A percentile compares a stretch with the other conserved stretches of the same genome.
These are phyloP conservation scores for Ceratocystis cacaofunesta DNA, from an alignment of 2,329 filamentous ascomycete genomes.

Conservation along the genomic window DNA sequence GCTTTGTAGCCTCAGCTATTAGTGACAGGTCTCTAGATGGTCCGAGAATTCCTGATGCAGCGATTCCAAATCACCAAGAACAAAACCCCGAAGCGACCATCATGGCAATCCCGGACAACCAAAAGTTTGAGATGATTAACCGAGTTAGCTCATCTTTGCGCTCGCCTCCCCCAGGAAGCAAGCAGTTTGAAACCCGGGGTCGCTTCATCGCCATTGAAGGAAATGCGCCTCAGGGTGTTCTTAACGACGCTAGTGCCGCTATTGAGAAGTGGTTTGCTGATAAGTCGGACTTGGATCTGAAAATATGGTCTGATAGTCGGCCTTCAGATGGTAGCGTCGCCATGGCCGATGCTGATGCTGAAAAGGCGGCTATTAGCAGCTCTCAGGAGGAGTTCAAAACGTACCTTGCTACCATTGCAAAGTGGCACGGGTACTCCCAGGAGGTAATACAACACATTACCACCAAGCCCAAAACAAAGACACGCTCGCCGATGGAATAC, in stretches of 20 bases:
- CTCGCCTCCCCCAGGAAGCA: conserved; percentile 24
- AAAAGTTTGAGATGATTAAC: conserved; percentile 62
- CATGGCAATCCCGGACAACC: conserved; percentile 57
- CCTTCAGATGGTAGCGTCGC: neutral
- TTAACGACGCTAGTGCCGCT: conserved; percentile 43
- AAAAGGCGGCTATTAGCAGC: conserved; percentile 5
- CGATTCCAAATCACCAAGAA: neutral
- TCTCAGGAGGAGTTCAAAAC: conserved; percentile 27
- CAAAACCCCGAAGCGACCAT: conserved; percentile 38
- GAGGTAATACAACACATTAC: conserved; percentile 45
- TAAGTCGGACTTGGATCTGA: conserved; percentile 29
- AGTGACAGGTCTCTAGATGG: conserved; percentile 13
- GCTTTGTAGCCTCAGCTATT: conserved; percentile 8
- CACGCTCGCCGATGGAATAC: conserved; percentile 11
- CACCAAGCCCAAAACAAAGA: conserved; percentile 21
- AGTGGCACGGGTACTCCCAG: conserved; percentile 62
- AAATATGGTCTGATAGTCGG: conserved; percentile 30
- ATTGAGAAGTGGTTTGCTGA: conserved; percentile 48
- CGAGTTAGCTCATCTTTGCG: conserved; percentile 58
- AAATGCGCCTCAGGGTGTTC: conserved; percentile 33
- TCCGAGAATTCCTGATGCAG: neutral
- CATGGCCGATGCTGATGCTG: conserved; percentile 12
- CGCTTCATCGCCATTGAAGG: conserved; percentile 76
- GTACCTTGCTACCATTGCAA: conserved; percentile 53
- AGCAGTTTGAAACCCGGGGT: conserved; percentile 42